Evolutionary conservation across 2,329 filamentous ascomycete genomes (phyloP).

Genomic region (Biscogniauxia mediterranea): DNA sequence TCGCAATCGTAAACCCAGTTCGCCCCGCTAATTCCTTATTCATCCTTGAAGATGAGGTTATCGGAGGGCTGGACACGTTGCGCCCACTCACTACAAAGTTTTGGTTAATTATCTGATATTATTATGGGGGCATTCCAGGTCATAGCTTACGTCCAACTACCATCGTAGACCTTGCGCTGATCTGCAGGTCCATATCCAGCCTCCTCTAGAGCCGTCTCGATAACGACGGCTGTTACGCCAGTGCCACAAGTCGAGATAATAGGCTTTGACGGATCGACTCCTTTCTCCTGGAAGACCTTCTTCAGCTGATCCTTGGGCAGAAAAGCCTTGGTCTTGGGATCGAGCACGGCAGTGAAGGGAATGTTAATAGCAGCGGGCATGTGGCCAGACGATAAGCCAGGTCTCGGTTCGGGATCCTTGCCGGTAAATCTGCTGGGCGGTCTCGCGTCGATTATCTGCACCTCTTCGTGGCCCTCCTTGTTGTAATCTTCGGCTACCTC

Average conservation of each 20-base stretch:
- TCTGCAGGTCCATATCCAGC: slow-evolving; percentile 69
- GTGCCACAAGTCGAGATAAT: slow-evolving; percentile 90
- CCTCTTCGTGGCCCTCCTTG: slow-evolving; percentile 78
- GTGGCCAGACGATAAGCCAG: slow-evolving; percentile 84
- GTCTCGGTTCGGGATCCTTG: slow-evolving; percentile 79
- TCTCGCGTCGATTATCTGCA: slow-evolving; percentile 88
- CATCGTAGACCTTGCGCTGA: slow-evolving; percentile 81
- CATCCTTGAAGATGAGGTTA: slow-evolving; percentile 58
- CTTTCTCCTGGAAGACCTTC: slow-evolving; percentile 75
- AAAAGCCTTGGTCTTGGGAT: slow-evolving; percentile 79
- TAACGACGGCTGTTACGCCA: slow-evolving; percentile 86
- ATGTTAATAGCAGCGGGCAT: slow-evolving; percentile 85
- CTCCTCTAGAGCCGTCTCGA: slow-evolving; percentile 82
- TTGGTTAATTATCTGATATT: slow-evolving; percentile 26
- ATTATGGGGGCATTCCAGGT: not conserved
- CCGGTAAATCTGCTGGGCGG: slow-evolving; percentile 78
- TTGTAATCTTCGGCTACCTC: slow-evolving; percentile 72
- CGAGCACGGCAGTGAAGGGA: slow-evolving; percentile 75
- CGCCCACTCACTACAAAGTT: slow-evolving; percentile 58
- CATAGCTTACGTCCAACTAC: slow-evolving; percentile 87
- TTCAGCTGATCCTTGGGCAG: slow-evolving; percentile 69
- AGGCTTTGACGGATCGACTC: slow-evolving; percentile 74
- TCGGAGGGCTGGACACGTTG: slow-evolving; percentile 62
- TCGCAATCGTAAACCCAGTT: not conserved
- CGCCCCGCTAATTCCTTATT: slow-evolving; percentile 11